A percentile compares a stretch with the other conserved stretches of the same genome.
phyloP scores from a whole-genome alignment of 2,329 filamentous ascomycete genomes.

The Plenodomus lindquistii region DNA sequence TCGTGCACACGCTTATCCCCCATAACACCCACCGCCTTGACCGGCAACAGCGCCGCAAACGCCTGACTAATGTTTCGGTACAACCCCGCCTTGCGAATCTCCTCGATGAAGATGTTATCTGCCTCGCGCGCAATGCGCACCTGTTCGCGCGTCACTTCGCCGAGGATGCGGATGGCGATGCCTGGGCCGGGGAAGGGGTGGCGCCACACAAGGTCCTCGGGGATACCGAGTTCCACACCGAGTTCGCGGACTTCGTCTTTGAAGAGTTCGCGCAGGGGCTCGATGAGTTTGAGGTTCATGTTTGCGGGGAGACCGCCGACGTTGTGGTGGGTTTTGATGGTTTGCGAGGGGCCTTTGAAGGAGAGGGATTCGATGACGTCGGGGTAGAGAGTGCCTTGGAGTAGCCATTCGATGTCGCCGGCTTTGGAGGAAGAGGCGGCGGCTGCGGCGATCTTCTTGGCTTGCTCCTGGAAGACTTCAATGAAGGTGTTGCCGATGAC shows the following conservation, averaged over 20 bases:
- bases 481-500: slow-evolving; percentile 84
- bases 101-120: slow-evolving; percentile 76
- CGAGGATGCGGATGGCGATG: slow-evolving; percentile 78
- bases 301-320: slow-evolving; percentile 69
- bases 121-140: slow-evolving; percentile 79
- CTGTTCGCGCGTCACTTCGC: slow-evolving; percentile 79
- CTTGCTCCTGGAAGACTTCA: slow-evolving; percentile 81
- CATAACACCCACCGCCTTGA: slow-evolving; percentile 68
- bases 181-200: slow-evolving; percentile 78
- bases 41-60: slow-evolving; percentile 68
- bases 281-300: slow-evolving; percentile 71
- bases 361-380: slow-evolving; percentile 73
- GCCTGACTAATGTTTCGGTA: slow-evolving; percentile 74
- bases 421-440: slow-evolving; percentile 68
- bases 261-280: slow-evolving; percentile 79
- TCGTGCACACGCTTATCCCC: slow-evolving; percentile 71
- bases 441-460: slow-evolving; percentile 71
- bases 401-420: slow-evolving; percentile 82
- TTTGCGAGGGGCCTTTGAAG: slow-evolving; percentile 71
- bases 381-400: slow-evolving; percentile 84
- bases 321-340: slow-evolving; percentile 76
- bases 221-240: slow-evolving; percentile 71
- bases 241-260: slow-evolving; percentile 79
- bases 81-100: slow-evolving; percentile 72
- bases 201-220: slow-evolving; percentile 74